Base-by-base conservation (phyloP, 2,329 filamentous ascomycete genomes). In the Cordyceps tenuipes region DNA sequence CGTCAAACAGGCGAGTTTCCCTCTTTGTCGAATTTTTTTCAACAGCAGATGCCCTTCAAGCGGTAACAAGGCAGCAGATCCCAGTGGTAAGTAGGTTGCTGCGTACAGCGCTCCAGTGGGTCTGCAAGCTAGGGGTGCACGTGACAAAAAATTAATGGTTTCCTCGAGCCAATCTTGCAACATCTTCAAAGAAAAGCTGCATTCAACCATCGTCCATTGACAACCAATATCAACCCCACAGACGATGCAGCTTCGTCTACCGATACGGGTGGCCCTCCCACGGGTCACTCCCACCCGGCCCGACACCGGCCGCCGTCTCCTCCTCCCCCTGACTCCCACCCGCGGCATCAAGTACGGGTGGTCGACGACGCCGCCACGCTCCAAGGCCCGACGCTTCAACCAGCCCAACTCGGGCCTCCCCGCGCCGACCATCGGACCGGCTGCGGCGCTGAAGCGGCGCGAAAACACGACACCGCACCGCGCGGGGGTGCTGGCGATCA, bases 401-500 rank as follows among this genome's bases (percentile, higher is more conserved):
- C 82, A 84, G 69, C 70, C 74, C 50, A 78, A 76, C 50, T 69
- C 80, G 0, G 83, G 83, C 44, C 76, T 87, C 2, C 83, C 84
- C 2, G 71, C 70, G 5, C 82, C 79, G 51, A 82, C 81, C 10
- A 77, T 80, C 8, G 83, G 83, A 0, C 83, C 83, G 2, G 82
- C 81, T 2, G 84, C 84, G 10, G 84, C 84, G 7, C 79, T 87
- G 62, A 74, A 76, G 73, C 82, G 84, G 52, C 81, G 78, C 66
- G 81, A 78, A 65, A 77, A 76, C 64, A 84, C 82, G 17, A 82
- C 84, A 15, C 84, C 84, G 1, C 68, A 85, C 47, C 88, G 94
- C 31, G 87, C 91, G 2, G 94, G 94, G 34, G 86, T 90, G 9
- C 81, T 99, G 51, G 91, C 89, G 13, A 82, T 87, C 71, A 99